Percentiles rank a stretch among this genome's conserved stretches.
Conservation (phyloP, 306 rosid species). For the Fagus sylvatica region DNA sequence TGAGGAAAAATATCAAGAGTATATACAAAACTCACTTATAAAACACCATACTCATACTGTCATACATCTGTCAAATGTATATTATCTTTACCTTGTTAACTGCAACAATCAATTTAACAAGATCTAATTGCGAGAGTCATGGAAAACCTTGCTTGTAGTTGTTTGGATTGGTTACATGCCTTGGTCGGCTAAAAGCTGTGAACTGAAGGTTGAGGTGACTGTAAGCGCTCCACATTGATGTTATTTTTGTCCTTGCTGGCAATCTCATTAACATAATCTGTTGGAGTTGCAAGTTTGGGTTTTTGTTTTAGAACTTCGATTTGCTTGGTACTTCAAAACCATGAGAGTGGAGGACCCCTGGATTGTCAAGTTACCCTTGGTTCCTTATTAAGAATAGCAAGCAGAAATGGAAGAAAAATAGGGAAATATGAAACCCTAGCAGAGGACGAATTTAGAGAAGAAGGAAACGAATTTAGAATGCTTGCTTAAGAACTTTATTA, state of each 20-base stretch:
- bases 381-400: no score
- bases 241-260: background rate
- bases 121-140: background rate
- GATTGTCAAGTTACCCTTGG: no score
- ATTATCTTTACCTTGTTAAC: background rate
- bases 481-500: no score
- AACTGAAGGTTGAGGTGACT: background rate
- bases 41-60: background rate
- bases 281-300: background rate
- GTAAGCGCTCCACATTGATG: background rate
- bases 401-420: no score
- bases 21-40: background rate
- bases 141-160: background rate
- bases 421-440: no score
- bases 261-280: no score
- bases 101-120: background rate
- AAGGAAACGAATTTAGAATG: no score
- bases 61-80: background rate
- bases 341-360: background rate
- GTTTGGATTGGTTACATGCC: background rate
- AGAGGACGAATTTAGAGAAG: no score
- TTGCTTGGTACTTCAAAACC: background rate
- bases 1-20: background rate
- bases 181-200: background rate
- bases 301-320: background rate